Evolutionary conservation across 2,329 filamentous ascomycete genomes (phyloP), one percentile per base, ranked within the genome.

Genomic region (Neobulgaria alba): DNA sequence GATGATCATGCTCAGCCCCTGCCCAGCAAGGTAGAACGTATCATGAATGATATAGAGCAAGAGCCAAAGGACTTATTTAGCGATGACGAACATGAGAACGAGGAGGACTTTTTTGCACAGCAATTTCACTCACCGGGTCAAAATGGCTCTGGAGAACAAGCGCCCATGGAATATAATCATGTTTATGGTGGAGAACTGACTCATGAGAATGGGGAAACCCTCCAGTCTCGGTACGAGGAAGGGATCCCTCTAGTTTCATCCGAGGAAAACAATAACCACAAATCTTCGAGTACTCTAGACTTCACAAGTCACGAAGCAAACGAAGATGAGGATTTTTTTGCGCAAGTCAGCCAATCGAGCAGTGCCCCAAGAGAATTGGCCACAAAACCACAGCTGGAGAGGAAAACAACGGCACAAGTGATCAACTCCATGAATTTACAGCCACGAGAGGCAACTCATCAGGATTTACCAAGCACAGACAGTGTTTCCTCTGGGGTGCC

Each of bases 371-470:
- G n/a, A n/a, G 53, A 29, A 26, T 34, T 47, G 15, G 10, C 37
- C 9, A 26, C 38, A 5, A n/a, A 26, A 19, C 36, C 42, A 15
- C 42, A 59, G 1, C 51, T 86, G n/a, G 71, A 78, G 49, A 72
- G 82, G 41, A 86, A 86, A 58, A 82, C 79, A 15, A 87, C 82
- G 0, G 69, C 72, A 54, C 77, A 86, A 59, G 79, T 82, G 1
- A 63, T 85, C 42, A 65, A 69, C 18, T 67, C 69, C 1, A 53
- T 77, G 46, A 61, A 69, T 17, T 59, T 62, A 3, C 55, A 60
- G 4, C 42, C 57, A 4, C 16, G 19, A 21, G 15, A 35, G n/a
- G n/a, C n/a, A n/a, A n/a, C n/a, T n/a, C n/a, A n/a, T n/a, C n/a
- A n/a, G n/a, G n/a, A n/a, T n/a, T n/a, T n/a, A n/a, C n/a, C n/a